phyloP scores from a whole-genome alignment of 805 yeast species.

The Wickerhamomyces chambardii region DNA sequence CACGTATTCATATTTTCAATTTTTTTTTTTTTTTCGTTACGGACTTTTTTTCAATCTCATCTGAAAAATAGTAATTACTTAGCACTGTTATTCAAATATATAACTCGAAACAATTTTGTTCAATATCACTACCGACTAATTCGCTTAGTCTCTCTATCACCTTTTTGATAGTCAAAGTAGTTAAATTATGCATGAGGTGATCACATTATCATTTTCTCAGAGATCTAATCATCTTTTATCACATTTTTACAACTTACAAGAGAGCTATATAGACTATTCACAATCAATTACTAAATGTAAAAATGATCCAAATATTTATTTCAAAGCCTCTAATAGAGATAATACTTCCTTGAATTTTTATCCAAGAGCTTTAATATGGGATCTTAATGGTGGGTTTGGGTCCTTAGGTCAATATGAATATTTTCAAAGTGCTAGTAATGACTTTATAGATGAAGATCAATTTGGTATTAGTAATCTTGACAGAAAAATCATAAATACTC shows the following conservation, averaged over 20 bases:
- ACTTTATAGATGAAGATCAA: too few species aligned
- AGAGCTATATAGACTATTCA: slow-evolving; percentile 50
- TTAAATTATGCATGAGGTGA: slow-evolving; percentile 53
- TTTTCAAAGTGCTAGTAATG: slow-evolving; percentile 9
- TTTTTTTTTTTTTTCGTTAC: neutral
- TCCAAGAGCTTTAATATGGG: slow-evolving; percentile 85
- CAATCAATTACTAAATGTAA: slow-evolving; percentile 14
- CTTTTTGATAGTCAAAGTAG: too few species aligned
- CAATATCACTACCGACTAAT: too few species aligned
- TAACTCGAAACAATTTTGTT: too few species aligned
- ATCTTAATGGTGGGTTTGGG: slow-evolving; percentile 70
- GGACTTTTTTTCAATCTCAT: too few species aligned
- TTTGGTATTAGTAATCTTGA: slow-evolving; percentile 3
- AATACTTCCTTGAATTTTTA: slow-evolving; percentile 48
- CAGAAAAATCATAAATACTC: slow-evolving; percentile 23
- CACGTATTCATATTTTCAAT: neutral
- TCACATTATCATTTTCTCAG: slow-evolving; percentile 69
- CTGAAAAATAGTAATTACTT: too few species aligned
- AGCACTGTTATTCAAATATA: too few species aligned
- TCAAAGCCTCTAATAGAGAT: slow-evolving; percentile 29
- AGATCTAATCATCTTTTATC: slow-evolving; percentile 66
- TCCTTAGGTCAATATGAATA: slow-evolving; percentile 49
- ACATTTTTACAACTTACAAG: slow-evolving; percentile 79
- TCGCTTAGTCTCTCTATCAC: too few species aligned
- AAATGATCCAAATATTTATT: slow-evolving; percentile 36